A percentile compares a stretch with the other conserved stretches of the same genome.
Conservation (phyloP, 257 asterid genomes). For the Leptodermis oblonga region DNA sequence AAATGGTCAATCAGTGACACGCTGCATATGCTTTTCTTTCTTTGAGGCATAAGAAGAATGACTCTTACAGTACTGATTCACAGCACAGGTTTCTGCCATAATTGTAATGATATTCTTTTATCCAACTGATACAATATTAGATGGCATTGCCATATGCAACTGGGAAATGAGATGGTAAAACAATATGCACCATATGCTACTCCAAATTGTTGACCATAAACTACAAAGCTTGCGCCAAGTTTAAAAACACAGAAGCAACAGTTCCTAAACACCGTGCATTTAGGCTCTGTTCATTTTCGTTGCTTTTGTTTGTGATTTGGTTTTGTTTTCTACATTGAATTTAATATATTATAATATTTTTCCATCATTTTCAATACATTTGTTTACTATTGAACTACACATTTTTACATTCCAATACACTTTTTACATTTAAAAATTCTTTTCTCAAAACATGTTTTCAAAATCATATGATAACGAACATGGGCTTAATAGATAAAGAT, state of each 20-base stretch:
- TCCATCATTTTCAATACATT: no score
- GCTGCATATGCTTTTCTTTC: neutral
- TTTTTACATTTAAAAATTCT: no score
- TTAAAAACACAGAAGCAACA: neutral
- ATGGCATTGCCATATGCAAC: neutral
- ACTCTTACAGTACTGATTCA: neutral
- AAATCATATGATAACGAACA: no score
- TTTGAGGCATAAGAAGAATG: neutral
- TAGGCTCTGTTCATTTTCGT: no score
- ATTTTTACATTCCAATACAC: no score
- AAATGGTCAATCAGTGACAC: neutral
- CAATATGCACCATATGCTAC: neutral
- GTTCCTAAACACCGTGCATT: neutral
- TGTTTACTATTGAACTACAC: no score
- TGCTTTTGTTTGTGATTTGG: no score
- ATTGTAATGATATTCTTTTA: no score
- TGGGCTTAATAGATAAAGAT: neutral
- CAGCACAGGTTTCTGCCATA: conserved; percentile 1
- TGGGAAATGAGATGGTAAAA: neutral
- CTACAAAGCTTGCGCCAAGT: neutral
- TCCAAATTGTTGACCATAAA: neutral
- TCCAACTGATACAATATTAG: no score
- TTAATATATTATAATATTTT: no score
- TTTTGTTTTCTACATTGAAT: no score
- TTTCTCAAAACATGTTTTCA: no score